A percentile compares a stretch with the other conserved stretches of the same genome.
Conservation (phyloP, 2,329 filamentous ascomycete species). For the Gaeumannomyces tritici region DNA sequence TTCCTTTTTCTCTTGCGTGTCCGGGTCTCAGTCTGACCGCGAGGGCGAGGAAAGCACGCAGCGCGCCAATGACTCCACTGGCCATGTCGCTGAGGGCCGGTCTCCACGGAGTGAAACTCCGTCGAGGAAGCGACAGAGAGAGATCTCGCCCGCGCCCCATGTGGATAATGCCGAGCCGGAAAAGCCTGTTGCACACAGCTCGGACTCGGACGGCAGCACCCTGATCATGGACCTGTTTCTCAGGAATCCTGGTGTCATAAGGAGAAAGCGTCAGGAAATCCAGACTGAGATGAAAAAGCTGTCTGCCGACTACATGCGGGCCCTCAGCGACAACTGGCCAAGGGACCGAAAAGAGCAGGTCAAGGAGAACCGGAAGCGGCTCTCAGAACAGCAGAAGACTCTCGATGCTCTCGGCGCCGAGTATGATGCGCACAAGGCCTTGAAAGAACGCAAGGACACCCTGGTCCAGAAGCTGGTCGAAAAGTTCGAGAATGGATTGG, state of each 20-base stretch:
- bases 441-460: conserved; percentile 33
- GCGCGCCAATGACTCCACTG: not conserved
- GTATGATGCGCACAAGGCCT: conserved; percentile 29
- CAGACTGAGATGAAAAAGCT: conserved; percentile 35
- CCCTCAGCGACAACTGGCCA: conserved; percentile 35
- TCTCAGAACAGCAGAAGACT: conserved; percentile 35
- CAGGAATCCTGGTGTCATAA: conserved; percentile 20
- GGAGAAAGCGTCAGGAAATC: conserved; percentile 26
- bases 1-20: conserved; percentile 15
- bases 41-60: not conserved
- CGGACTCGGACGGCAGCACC: conserved; percentile 18
- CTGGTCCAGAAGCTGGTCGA: conserved; percentile 36
- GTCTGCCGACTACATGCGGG: conserved; percentile 33
- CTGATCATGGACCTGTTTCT: conserved; percentile 26
- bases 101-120: not conserved
- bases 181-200: conserved; percentile 12
- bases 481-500: conserved; percentile 38
- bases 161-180: not conserved
- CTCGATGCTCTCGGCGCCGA: conserved; percentile 30
- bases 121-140: not conserved
- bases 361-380: conserved; percentile 37
- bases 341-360: conserved; percentile 35
- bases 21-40: not conserved
- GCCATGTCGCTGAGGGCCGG: not conserved
- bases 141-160: not conserved